Evolutionary conservation across 768 basidiomycete genomes (phyloP), one percentile per base, ranked within the genome.

Genomic region (Amanita phalloides): DNA sequence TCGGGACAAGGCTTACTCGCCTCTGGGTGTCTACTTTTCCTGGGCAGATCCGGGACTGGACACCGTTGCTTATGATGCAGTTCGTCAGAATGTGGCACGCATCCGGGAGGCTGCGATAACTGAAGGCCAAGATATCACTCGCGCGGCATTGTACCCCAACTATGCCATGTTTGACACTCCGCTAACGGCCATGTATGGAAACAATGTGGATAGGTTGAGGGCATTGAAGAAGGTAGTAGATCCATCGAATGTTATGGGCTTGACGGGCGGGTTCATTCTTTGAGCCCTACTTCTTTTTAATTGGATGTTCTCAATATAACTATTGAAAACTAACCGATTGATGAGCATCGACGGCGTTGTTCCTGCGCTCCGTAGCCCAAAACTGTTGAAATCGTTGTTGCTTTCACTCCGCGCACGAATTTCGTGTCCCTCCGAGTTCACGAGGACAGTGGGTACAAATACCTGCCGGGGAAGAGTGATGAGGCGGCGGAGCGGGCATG

Each of bases 161-260:
- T 77, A 78, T 53, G 76, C 77, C 33, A 60, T 72, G 11, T 62
- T 57, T 23, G 68, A 69, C 49, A 77, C 74, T n/a, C 67, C 74
- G 4, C 44, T 76, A 30, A 62, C 68, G 48, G 56, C 58, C 11
- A 66, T 81, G 32, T 77, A 72, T 51, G 75, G 74, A 6, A 55
- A 33, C 2, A 71, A 75, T 50, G 38, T 79, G 4, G 55, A 52
- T 23, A 59, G 51, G 54, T 51, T 78, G 53, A 51, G 57, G 49
- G 52, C 36, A 21, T 62, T 77, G n/a, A 72, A 68, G 58, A 4
- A 33, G 13, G 33, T 33, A 13, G 33, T 33, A 33, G 33, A 33
- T 33, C 33, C 33, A 13, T 33, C 33, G 33, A 33, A 33, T 5
- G 33, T 33, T 11, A 33, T 33, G 11, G 77, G 79, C 57, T 76